Evolutionary conservation across 2,329 filamentous ascomycete species (phyloP), one percentile per base, ranked within the genome.

Genomic region (Pseudogymnoascus sp.): DNA sequence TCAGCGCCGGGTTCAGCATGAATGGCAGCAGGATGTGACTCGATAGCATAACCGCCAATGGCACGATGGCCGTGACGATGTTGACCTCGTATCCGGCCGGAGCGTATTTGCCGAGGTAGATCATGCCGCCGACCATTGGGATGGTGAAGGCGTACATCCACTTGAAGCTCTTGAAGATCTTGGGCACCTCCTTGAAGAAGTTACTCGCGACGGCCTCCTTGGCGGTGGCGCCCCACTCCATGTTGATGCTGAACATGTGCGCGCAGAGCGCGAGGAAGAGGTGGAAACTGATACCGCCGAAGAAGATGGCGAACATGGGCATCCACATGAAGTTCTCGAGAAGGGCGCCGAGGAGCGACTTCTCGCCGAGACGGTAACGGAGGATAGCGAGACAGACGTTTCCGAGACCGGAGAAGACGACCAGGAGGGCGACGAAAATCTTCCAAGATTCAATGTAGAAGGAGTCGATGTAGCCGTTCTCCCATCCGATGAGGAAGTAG

Each of bases 401-500:
- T 14, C 84, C 85, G 4, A 87, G 74, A 3, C 78, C 79, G 61
- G 82, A 85, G 77, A 89, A 90, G 61, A 90, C 81, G 62, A 88
- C 76, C 61, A 89, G 74, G 67, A 89, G 81, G 11, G 81, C 79
- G 68, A 87, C 79, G 73, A 82, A 86, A 65, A 86, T 83, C 67
- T 82, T 82, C 78, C 84, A 89, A 1, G 82, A 86, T 67, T 86
- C 84, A 72, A 87, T 78, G 73, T 89, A 90, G 76, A 84, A 87
- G 66, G 86, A 82, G 70, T 87, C 85, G 47, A 87, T 77, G 61
- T 84, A 78, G 35, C 86, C 86, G 69, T 87, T 86, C 76, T 82
- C 88, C 84, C 86, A 89, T 38, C 88, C 88, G 61, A 89, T 79
- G 40, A 89, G 74, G 73, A 90, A 84, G 74, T 91, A 91, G 74